Conservation (phyloP, 768 basidiomycete species). For the Cystofilobasidium macerans region DNA sequence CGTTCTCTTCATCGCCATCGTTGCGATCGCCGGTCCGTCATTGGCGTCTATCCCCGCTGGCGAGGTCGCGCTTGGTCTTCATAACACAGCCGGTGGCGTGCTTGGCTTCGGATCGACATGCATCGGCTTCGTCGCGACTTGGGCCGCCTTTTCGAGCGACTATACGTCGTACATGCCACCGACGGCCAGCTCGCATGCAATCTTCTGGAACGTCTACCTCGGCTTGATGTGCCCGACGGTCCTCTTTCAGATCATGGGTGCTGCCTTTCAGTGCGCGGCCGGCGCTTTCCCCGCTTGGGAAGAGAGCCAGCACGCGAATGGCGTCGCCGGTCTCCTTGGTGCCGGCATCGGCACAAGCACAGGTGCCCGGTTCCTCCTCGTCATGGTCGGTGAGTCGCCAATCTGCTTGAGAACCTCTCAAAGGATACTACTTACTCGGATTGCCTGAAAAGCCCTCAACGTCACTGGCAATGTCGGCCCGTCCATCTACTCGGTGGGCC, state of each 20-base stretch:
- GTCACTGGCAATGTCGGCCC: constrained; percentile 70
- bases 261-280: constrained; percentile 32
- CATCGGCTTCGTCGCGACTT: constrained; percentile 37
- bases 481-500: constrained; percentile 51
- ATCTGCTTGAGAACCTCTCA: too few species aligned
- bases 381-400: too few species aligned
- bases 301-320: constrained; percentile 29
- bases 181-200: constrained; percentile 27
- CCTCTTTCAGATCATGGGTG: constrained; percentile 35
- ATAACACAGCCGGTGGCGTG: constrained; percentile 31
- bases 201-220: constrained; percentile 34
- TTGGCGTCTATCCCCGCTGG: constrained; percentile 3
- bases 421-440: too few species aligned
- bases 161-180: constrained; percentile 36
- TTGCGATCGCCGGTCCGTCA: constrained; percentile 30
- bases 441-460: too few species aligned
- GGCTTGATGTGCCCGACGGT: constrained; percentile 34
- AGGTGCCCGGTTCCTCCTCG: constrained; percentile 34
- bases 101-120: constrained; percentile 36
- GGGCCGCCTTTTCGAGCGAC: constrained; percentile 35
- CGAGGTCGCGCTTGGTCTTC: constrained; percentile 9
- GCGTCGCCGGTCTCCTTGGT: constrained; percentile 34
- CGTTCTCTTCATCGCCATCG: constrained; percentile 34
- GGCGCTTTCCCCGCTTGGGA: constrained; percentile 32
- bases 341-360: constrained; percentile 31